A percentile compares a stretch with the other conserved stretches of the same genome.
These are phyloP conservation scores for Phytophthora rubi DNA, from an alignment of 352 stramenopile genomes.

Conservation along the genomic window DNA sequence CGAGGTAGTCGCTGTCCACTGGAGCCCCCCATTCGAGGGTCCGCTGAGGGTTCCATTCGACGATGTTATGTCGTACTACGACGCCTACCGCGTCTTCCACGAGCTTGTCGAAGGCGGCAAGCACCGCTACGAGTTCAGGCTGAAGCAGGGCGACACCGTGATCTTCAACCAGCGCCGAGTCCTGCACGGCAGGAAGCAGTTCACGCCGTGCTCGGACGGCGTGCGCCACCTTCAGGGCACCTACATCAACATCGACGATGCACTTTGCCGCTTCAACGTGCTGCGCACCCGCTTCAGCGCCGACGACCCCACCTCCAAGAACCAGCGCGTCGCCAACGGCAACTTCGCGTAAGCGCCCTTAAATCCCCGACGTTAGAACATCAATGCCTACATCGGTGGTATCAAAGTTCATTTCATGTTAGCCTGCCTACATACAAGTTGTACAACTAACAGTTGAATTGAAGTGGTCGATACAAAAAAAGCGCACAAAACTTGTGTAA, in stretches of 20 bases:
- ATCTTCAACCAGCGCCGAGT: conserved; percentile 89
- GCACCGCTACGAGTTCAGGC: conserved; percentile 78
- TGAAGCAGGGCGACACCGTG: conserved; percentile 81
- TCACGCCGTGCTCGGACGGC: conserved; percentile 68
- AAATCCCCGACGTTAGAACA: neutral
- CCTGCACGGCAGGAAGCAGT: conserved; percentile 82
- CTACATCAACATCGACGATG: conserved; percentile 91
- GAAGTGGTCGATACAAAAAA: neutral
- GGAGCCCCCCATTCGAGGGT: conserved; percentile 95
- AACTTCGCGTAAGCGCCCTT: conserved; percentile 62
- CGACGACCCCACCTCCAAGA: conserved; percentile 54
- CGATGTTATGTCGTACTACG: conserved; percentile 80
- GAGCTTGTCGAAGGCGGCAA: conserved; percentile 79
- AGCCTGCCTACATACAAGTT: too few species aligned
- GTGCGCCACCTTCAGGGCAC: conserved; percentile 86
- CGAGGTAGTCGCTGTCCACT: conserved; percentile 91
- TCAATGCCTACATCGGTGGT: neutral
- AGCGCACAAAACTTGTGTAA: neutral
- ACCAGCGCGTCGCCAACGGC: conserved; percentile 72
- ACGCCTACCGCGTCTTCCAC: conserved; percentile 82
- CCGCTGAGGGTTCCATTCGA: conserved; percentile 84
- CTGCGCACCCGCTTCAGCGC: conserved; percentile 62
- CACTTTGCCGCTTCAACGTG: conserved; percentile 83
- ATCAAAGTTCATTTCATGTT: neutral
- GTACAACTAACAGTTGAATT: neutral